A percentile compares a stretch with the other conserved stretches of the same genome.
Evolutionary conservation across 2,329 filamentous ascomycete species (phyloP).

Genomic region (Colletotrichum karsti): DNA sequence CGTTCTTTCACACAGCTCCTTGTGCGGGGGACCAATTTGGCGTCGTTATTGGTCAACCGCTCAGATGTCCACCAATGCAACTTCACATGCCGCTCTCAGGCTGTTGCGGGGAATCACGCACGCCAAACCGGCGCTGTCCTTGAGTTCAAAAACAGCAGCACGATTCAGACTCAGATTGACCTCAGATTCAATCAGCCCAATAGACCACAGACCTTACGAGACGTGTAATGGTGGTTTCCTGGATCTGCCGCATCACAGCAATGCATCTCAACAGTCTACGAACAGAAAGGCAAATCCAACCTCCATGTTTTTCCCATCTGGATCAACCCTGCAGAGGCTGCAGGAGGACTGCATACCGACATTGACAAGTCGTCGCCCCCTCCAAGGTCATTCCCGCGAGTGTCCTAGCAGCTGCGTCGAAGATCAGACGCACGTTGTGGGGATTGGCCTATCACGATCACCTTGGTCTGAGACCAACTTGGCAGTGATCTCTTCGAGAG

Average conservation of each 20-base stretch:
- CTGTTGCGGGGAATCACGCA: conserved; percentile 11
- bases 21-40: conserved; percentile 9
- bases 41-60: conserved; percentile 2
- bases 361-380: not conserved
- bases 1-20: not conserved
- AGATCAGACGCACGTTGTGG: conserved; percentile 24
- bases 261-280: not conserved
- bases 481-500: conserved; percentile 20
- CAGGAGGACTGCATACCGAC: conserved; percentile 4
- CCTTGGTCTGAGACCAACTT: conserved; percentile 1
- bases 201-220: not conserved
- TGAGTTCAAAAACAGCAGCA: not conserved
- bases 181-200: conserved; percentile 10
- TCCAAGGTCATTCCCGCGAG: not conserved
- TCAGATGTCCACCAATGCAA: conserved; percentile 11
- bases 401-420: conserved; percentile 1
- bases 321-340: conserved; percentile 19
- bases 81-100: conserved; percentile 17
- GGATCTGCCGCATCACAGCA: not conserved
- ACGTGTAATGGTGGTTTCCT: not conserved
- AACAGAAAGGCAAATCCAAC: not conserved
- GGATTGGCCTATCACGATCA: conserved; percentile 22
- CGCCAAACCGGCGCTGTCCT: not conserved
- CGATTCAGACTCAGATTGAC: not conserved
- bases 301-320: not conserved